Percentiles rank a stretch among this genome's conserved stretches.
These are phyloP conservation scores for Candida ponderosae DNA, from an alignment of 805 yeast species.

Conservation along the genomic window DNA sequence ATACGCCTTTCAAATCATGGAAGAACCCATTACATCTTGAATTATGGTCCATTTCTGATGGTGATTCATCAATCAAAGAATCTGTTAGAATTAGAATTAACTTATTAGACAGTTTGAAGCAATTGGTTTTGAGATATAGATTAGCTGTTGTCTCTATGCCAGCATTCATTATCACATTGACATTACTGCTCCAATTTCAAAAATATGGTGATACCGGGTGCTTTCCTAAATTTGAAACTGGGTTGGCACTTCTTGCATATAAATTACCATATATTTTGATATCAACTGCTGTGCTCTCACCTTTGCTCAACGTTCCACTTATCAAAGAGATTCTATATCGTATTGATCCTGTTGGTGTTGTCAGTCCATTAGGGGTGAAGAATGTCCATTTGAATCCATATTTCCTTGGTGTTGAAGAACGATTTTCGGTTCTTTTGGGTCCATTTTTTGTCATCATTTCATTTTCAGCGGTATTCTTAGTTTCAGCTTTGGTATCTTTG, in stretches of 20 bases:
- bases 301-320: constrained; percentile 23
- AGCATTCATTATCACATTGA: constrained; percentile 44
- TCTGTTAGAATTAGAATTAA: constrained; percentile 34
- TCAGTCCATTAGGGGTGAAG: constrained; percentile 35
- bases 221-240: constrained; percentile 38
- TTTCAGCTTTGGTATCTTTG: background rate
- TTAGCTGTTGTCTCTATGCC: constrained; percentile 68
- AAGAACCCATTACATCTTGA: constrained; percentile 30
- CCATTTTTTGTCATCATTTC: constrained; percentile 44
- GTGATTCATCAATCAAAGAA: constrained; percentile 3
- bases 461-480: constrained; percentile 29
- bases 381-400: constrained; percentile 44
- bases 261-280: constrained; percentile 19
- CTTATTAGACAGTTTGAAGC: constrained; percentile 51
- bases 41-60: constrained; percentile 37
- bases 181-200: constrained; percentile 47
- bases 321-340: constrained; percentile 32
- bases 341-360: constrained; percentile 48
- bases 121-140: constrained; percentile 70
- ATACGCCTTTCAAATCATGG: constrained; percentile 38
- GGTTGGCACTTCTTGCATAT: constrained; percentile 30
- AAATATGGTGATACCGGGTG: constrained; percentile 28
- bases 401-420: constrained; percentile 61
- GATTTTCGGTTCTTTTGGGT: constrained; percentile 48
- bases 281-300: constrained; percentile 29